Conservation (phyloP, 129 eudicot species). For the Artemisia annua region DNA sequence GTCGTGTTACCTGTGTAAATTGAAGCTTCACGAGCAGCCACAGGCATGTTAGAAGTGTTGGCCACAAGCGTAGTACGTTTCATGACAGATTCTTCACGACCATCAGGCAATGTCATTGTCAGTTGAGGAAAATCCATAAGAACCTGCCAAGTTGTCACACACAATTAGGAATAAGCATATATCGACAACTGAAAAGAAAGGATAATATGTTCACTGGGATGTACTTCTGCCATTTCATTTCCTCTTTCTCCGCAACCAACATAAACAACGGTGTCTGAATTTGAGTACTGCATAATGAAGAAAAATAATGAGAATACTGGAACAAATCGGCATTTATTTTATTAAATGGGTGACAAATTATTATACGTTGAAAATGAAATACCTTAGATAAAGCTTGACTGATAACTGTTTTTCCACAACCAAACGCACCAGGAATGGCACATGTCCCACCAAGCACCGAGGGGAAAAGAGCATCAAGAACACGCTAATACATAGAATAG, state of each 20-base stretch:
- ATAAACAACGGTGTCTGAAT: constrained; percentile 97
- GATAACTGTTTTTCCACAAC: constrained; percentile 99
- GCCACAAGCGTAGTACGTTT: constrained; percentile 99
- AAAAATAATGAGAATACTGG: constrained; percentile 4
- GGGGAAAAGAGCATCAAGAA: constrained; percentile 99
- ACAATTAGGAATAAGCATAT: constrained; percentile 13
- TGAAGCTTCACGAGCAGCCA: constrained; percentile 99
- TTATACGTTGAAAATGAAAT: neutral
- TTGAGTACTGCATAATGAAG: constrained; percentile 80
- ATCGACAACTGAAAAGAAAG: neutral
- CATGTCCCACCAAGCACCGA: constrained; percentile 99
- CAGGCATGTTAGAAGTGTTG: constrained; percentile 99
- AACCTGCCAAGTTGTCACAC: constrained; percentile 49
- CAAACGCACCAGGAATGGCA: constrained; percentile 99
- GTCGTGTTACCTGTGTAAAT: constrained; percentile 76
- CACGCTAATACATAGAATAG: constrained; percentile 61
- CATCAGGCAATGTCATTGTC: constrained; percentile 99
- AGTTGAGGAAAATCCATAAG: constrained; percentile 99
- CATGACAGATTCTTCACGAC: constrained; percentile 99
- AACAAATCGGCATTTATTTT: neutral
- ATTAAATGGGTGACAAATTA: neutral
- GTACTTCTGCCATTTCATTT: constrained; percentile 99
- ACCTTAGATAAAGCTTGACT: constrained; percentile 99
- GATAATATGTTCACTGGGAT: constrained; percentile 1
- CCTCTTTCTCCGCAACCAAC: constrained; percentile 99